Base-by-base conservation (phyloP, 2,329 filamentous ascomycete species). In the Pestalotiopsis sp. region DNA sequence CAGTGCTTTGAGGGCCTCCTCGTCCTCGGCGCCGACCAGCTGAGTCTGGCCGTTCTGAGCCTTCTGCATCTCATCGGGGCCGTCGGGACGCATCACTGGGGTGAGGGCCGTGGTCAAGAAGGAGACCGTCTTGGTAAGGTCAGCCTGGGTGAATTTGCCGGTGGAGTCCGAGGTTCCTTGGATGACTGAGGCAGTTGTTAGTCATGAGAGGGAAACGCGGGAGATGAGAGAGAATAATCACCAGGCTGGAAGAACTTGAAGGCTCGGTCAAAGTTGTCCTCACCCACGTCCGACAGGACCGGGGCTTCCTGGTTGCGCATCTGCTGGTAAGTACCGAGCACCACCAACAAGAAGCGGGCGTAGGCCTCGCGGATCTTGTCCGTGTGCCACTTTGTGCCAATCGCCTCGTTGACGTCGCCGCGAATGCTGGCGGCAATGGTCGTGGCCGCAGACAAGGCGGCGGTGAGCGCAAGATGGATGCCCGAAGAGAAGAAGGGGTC, bases 401-500 rank as follows among this genome's bases (percentile, higher is more conserved):
- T 70, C 2, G 63, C 9, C 73, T 87, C 83, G 60, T 73, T 70
- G 52, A 72, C 77, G 7, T 86, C 74, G 1, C 82, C 83, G 17
- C 75, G 75, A 4, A 78, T 75, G 0, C 78, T 72, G 0, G 84
- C 83, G 3, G 72, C 72, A 20, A 86, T 84, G 0, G 84, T 83
- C 0, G 75, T 75, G 1, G 83, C 84, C 0, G 85, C 84, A 0
- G 84, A 83, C 0, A 87, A 78, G 4, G 76, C 84, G 17, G 80
- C 75, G 0, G 76, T 69, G 0, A 86, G 45, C 1, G 84, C 84
- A 1, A 86, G 74, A 69, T 86, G 84, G 3, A 83, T 78, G 11
- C 84, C 84, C 0, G 83, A 86, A 0, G 82, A 84, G 74, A 86
- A 86, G 68, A 79, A 81, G 0, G 83, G 83, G 68, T 86, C 84